Base-by-base conservation (phyloP, 768 basidiomycete species). In the Ephemerocybe angulata region DNA sequence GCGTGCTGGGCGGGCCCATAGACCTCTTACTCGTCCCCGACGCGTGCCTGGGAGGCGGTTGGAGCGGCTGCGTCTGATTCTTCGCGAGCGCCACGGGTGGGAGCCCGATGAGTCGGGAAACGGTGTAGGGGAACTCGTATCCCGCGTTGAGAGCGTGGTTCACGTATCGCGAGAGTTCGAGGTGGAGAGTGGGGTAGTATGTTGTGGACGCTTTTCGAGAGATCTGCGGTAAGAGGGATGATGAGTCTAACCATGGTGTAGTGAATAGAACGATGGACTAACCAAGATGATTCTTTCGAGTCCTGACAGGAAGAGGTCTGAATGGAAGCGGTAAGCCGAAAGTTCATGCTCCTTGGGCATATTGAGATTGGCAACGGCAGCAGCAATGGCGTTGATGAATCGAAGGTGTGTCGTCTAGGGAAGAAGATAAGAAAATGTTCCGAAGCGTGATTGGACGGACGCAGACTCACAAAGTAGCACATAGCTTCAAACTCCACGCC, bases 401-500 rank as follows among this genome's bases (percentile, higher is more conserved):
- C 81, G 88, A 60, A 99, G 76, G 70, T 98, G 96, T 3, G 79
- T 85, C 1, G 93, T 93, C 95, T 98, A 59, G 50, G 19, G 21
- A 21, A 12, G 30, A 22, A 42, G 29, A 19, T 11, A 19, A 11
- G 30, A 31, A 41, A 17, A 41, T 24, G 21, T 42, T 22, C 13
- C 22, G 17, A 15, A 1, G 41, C 50, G 54, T 35, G 22, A 17
- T 12, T 1, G 28, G 54, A 43, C 27, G 38, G 56, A 30, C 13
- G 47, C 52, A n/a, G 40, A 75, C 90, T 60, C 63, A 98, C 96
- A 63, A 95, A 84, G 70, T 98, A 98, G 15, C 82, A 81, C 86
- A 98, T 96, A 3, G 96, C 96, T 72, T 99, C 97, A 65, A 87
- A 95, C 65, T 99, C 97, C 12, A 99, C 97, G 4, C 97, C 97